Conservation (phyloP, 1,139 yeast species). For the Barnettozyma hawaiiensis region DNA sequence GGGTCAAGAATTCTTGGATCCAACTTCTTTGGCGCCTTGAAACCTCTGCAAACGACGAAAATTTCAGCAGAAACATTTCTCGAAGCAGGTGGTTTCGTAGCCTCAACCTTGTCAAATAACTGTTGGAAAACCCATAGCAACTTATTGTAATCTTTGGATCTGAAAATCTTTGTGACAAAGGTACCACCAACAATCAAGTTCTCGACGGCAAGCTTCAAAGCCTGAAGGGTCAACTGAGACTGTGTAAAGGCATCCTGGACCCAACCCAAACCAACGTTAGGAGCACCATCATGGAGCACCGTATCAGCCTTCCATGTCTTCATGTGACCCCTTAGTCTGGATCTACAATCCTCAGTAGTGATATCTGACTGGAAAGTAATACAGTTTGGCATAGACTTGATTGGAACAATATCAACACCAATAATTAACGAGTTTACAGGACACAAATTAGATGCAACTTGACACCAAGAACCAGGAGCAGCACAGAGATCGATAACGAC, state of each 20-base stretch:
- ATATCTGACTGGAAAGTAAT: slow-evolving; percentile 95
- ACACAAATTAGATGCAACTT: slow-evolving; percentile 90
- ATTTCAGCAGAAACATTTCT: slow-evolving; percentile 99
- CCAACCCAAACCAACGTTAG: slow-evolving; percentile 99
- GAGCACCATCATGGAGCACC: slow-evolving; percentile 99
- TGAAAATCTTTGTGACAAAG: slow-evolving; percentile 93
- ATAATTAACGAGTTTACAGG: slow-evolving; percentile 89
- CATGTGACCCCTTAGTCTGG: slow-evolving; percentile 89
- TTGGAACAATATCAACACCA: slow-evolving; percentile 97
- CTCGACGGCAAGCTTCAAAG: slow-evolving; percentile 92
- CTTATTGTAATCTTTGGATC: slow-evolving; percentile 96
- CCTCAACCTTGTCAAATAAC: slow-evolving; percentile 92
- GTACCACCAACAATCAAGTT: slow-evolving; percentile 89
- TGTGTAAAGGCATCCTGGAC: slow-evolving; percentile 98
- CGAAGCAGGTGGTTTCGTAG: slow-evolving; percentile 97
- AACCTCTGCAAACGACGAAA: slow-evolving; percentile 92
- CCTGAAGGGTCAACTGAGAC: slow-evolving; percentile 90
- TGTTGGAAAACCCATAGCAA: slow-evolving; percentile 97
- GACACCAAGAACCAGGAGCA: slow-evolving; percentile 99
- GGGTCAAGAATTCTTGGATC: slow-evolving; percentile 93
- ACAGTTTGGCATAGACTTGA: slow-evolving; percentile 88
- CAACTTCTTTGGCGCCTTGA: slow-evolving; percentile 90
- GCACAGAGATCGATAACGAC: slow-evolving; percentile 98
- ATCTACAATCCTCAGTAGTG: slow-evolving; percentile 96
- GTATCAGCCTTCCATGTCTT: slow-evolving; percentile 99